phyloP scores from a whole-genome alignment of 129 eudicot genomes.

The Oenanthe sinensis region DNA sequence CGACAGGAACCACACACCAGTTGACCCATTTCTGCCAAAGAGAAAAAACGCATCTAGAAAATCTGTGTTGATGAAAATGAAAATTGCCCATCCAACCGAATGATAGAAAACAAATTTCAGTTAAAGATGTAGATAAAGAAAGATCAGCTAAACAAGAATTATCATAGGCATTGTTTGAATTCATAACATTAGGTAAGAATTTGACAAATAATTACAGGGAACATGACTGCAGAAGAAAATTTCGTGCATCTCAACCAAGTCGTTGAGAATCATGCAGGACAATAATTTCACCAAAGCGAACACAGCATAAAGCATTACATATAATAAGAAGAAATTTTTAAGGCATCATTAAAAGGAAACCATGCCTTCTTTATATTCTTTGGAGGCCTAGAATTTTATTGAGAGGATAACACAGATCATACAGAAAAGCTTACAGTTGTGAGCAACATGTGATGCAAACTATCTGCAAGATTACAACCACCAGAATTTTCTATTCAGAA shows the following conservation, averaged over 20 bases:
- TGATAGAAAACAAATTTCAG: not conserved
- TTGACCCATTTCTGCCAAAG: slow-evolving; percentile 69
- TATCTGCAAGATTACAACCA: not conserved
- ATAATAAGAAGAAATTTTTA: too few species aligned
- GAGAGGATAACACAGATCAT: not conserved
- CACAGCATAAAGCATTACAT: not conserved
- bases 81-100: not conserved
- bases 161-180: not conserved
- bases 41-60: not conserved
- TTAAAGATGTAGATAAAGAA: not conserved
- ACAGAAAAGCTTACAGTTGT: not conserved
- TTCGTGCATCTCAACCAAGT: not conserved
- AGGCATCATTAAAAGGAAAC: not conserved
- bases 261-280: not conserved
- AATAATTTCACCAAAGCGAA: not conserved
- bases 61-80: not conserved
- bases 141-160: not conserved
- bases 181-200: not conserved
- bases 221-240: not conserved
- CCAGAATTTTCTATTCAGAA: not conserved
- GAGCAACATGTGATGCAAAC: not conserved
- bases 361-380: too few species aligned
- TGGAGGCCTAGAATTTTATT: too few species aligned
- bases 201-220: not conserved
- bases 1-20: slow-evolving; percentile 96